Percentiles rank a stretch among this genome's conserved stretches.
Conservation (phyloP, 2,329 filamentous ascomycete species). For the Calonectria hawksworthii region DNA sequence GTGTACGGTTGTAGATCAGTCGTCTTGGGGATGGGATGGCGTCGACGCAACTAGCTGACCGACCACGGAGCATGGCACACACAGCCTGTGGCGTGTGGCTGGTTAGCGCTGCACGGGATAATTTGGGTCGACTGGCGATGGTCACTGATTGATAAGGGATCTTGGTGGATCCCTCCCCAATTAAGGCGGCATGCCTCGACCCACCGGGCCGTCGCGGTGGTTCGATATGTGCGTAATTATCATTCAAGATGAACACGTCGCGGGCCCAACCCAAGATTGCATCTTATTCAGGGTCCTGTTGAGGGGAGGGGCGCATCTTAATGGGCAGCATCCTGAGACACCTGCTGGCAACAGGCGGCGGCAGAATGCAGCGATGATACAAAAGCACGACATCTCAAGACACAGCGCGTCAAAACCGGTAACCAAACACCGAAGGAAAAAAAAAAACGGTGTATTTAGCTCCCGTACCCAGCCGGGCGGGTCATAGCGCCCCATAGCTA, state of each 20-base stretch:
- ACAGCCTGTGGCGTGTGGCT: background rate
- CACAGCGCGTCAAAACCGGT: background rate
- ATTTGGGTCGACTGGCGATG: conserved; percentile 10
- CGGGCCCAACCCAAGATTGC: background rate
- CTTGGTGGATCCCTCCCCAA: background rate
- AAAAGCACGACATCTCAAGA: background rate
- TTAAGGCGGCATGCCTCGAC: conserved; percentile 1
- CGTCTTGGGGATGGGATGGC: background rate
- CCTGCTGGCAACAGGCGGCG: background rate
- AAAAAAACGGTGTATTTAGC: background rate
- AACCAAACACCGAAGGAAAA: background rate
- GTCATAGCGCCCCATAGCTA: background rate
- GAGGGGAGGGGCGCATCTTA: background rate
- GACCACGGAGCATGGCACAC: conserved; percentile 1
- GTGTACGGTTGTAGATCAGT: background rate
- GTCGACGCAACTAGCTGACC: background rate
- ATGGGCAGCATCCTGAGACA: background rate
- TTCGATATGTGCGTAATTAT: conserved; percentile 13
- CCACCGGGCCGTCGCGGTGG: background rate
- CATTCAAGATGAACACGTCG: background rate
- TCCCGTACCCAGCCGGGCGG: background rate
- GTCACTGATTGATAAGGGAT: conserved; percentile 12
- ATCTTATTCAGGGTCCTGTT: background rate
- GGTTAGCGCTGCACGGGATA: conserved; percentile 8
- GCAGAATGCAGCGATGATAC: background rate